phyloP scores from a whole-genome alignment of 495 filamentous ascomycete genomes.

The Clavariopsis aquatica region DNA sequence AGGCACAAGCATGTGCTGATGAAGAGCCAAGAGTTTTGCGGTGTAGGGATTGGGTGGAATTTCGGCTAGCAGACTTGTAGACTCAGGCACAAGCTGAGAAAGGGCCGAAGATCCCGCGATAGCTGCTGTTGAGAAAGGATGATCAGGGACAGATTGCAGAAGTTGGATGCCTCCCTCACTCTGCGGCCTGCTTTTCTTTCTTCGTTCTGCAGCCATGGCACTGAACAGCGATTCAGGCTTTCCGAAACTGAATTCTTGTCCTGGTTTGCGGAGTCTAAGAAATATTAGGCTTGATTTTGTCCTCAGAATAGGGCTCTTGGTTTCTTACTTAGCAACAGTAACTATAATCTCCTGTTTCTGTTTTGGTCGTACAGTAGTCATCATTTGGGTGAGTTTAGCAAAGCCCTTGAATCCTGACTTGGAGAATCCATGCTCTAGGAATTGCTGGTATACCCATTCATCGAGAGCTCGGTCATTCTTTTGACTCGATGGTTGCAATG shows the following conservation, averaged over 20 bases:
- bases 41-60: too few species aligned
- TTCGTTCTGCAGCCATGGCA: background rate
- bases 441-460: slow-evolving; percentile 10
- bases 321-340: background rate
- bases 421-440: slow-evolving; percentile 1
- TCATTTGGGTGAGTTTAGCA: background rate
- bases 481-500: background rate
- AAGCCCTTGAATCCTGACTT: slow-evolving; percentile 4
- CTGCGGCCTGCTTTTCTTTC: background rate
- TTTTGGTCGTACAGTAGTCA: background rate
- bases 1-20: too few species aligned
- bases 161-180: background rate
- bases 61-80: too few species aligned
- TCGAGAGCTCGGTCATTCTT: slow-evolving; percentile 1
- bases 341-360: background rate
- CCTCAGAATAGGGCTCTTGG: background rate
- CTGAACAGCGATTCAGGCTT: background rate
- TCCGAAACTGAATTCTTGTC: background rate
- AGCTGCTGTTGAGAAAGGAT: background rate
- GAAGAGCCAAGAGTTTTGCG: too few species aligned
- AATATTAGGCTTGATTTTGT: background rate
- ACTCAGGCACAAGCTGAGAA: background rate
- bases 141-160: background rate
- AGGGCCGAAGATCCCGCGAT: too few species aligned
- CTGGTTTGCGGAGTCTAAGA: slow-evolving; percentile 1